Evolutionary conservation across 306 rosid species (phyloP).

Genomic region (Corylus americana): DNA sequence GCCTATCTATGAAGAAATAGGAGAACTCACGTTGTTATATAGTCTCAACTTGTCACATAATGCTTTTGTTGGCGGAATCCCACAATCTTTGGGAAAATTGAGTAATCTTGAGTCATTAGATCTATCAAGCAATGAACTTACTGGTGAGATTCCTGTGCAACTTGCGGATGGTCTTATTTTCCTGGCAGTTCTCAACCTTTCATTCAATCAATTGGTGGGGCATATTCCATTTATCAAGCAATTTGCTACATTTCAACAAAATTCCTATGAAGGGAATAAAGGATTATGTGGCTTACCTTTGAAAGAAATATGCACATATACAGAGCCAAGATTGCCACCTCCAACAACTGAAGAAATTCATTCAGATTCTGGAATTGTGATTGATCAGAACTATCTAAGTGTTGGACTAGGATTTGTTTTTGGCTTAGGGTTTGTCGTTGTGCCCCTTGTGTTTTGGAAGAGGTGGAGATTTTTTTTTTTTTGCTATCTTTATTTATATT

Average conservation of each 20-base stretch:
- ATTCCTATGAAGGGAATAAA: conserved; percentile 8
- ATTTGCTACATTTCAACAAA: conserved; percentile 1
- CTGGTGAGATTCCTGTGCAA: conserved; percentile 17
- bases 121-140: conserved; percentile 35
- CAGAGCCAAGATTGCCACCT: no score
- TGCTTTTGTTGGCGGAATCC: conserved; percentile 29
- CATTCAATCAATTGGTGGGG: conserved; percentile 30
- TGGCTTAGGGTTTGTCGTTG: neutral
- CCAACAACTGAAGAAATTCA: neutral
- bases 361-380: neutral
- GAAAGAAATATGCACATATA: neutral
- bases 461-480: neutral
- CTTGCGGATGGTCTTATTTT: conserved; percentile 13
- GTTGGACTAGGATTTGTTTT: neutral
- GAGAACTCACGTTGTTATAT: conserved; percentile 17
- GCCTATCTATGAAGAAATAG: conserved; percentile 24
- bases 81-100: conserved; percentile 24
- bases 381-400: neutral
- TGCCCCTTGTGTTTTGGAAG: neutral
- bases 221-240: neutral
- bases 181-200: conserved; percentile 32
- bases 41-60: conserved; percentile 41
- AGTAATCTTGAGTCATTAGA: conserved; percentile 38
- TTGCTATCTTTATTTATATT: no score
- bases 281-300: conserved; percentile 40